These are phyloP conservation scores for Elongisporangium prolatum DNA, from an alignment of 352 stramenopile species.

Conservation along the genomic window DNA sequence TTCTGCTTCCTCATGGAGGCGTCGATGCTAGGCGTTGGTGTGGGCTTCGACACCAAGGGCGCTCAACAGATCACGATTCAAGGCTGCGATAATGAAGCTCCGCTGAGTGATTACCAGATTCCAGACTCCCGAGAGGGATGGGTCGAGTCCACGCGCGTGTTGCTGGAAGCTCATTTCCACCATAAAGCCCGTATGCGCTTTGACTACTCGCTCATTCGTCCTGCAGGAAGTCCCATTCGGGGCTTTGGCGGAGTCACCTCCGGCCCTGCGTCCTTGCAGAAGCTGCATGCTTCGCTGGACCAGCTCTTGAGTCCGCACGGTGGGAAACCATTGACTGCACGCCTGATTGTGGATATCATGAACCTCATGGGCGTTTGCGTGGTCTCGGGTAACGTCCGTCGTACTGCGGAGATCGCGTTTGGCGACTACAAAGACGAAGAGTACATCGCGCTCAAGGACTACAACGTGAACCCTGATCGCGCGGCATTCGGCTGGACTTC, in stretches of 20 bases:
- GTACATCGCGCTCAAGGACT: conserved; percentile 92
- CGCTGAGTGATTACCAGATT: conserved; percentile 22
- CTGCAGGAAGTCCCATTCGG: conserved; percentile 78
- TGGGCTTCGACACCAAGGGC: conserved; percentile 93
- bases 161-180: conserved; percentile 87
- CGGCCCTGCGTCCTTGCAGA: conserved; percentile 66
- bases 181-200: conserved; percentile 36
- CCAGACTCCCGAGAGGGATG: conserved; percentile 78
- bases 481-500: conserved; percentile 89
- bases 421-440: conserved; percentile 80
- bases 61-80: conserved; percentile 52
- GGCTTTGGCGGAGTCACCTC: conserved; percentile 90
- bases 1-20: conserved; percentile 96
- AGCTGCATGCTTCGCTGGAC: conserved; percentile 64
- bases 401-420: conserved; percentile 93
- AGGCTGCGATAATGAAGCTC: conserved; percentile 16
- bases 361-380: conserved; percentile 90
- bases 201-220: conserved; percentile 83
- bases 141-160: conserved; percentile 77
- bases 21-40: conserved; percentile 91
- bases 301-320: conserved; percentile 45
- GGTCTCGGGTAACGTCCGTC: conserved; percentile 89
- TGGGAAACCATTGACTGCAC: conserved; percentile 51
- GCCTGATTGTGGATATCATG: conserved; percentile 91
- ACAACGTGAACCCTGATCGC: conserved; percentile 86